Base-by-base conservation (phyloP, 805 yeast genomes). In the Yueomyces sinensis region DNA sequence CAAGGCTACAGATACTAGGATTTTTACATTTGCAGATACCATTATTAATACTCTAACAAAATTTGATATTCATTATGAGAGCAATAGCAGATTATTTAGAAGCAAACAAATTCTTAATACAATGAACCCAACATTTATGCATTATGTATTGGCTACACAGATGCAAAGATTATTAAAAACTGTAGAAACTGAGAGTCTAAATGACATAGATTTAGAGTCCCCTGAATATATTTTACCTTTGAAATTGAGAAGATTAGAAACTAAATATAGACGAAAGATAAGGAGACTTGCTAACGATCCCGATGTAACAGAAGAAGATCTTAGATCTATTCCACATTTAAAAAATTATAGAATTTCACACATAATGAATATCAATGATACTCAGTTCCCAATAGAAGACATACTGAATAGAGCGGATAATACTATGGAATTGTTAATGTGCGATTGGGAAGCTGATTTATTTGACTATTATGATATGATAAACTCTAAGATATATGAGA, bases 21-120 rank as follows among this genome's bases (percentile, higher is more conserved):
- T 23, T 1, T 17, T 30, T n/a, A 40, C 42, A 1, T 18, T 38
- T 6, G 42, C 36, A 14, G 41, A 37, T 17, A 30, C 27, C 16
- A 31, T 40, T n/a, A 23, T 44, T 4, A 35, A 35, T 20, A 46
- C 49, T 7, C 23, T 51, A 18, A 32, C 39, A 15, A 52, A 52
- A 32, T 54, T 45, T 30, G 36, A 48, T n/a, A 34, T 54, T 3
- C 31, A 40, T 16, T 41, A 37, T 22, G 35, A 42, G 25, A 37
- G 42, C 1, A 31, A 42, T 16, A 55, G 56, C 15, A 50, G 45
- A 32, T 27, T 52, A n/a, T 49, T 53, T 37, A 42, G 37, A 32
- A 47, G 35, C 32, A 42, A 37, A 17, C 34, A 39, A 13, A 35
- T 43, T 24, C 34, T 42, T 3, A 36, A 15, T 13, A 16, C 32